A percentile compares a stretch with the other conserved stretches of the same genome.
These are phyloP conservation scores for Phytopythium chamaehyphon DNA, from an alignment of 352 stramenopile species.

Conservation along the genomic window DNA sequence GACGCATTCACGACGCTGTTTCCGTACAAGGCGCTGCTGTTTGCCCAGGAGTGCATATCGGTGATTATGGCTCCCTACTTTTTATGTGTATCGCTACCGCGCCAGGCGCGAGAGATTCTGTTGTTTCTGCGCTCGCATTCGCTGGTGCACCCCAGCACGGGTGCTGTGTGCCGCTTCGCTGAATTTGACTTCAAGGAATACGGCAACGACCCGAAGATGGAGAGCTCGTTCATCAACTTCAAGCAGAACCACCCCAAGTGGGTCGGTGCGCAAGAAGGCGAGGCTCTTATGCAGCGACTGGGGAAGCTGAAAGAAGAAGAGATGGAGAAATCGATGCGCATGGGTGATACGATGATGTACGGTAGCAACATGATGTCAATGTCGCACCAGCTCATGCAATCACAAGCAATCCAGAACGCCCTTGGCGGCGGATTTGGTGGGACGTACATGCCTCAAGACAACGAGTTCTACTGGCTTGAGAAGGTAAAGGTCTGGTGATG, in stretches of 20 bases:
- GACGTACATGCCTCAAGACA: slow-evolving; percentile 61
- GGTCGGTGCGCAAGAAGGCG: slow-evolving; percentile 71
- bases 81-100: slow-evolving; percentile 93
- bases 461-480: slow-evolving; percentile 88
- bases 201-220: slow-evolving; percentile 93
- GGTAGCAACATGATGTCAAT: slow-evolving; percentile 60
- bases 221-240: slow-evolving; percentile 97
- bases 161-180: slow-evolving; percentile 93
- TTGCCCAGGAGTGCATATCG: slow-evolving; percentile 91
- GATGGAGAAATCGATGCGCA: slow-evolving; percentile 83
- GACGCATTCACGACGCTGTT: slow-evolving; percentile 90
- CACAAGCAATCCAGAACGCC: slow-evolving; percentile 76
- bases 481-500: slow-evolving; percentile 45
- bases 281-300: slow-evolving; percentile 64
- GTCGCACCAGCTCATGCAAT: slow-evolving; percentile 87
- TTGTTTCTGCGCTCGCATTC: slow-evolving; percentile 94
- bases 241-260: slow-evolving; percentile 89
- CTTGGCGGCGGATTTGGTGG: slow-evolving; percentile 45
- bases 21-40: slow-evolving; percentile 93
- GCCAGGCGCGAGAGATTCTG: slow-evolving; percentile 87
- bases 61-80: slow-evolving; percentile 96
- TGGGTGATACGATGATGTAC: slow-evolving; percentile 82
- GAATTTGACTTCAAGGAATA: slow-evolving; percentile 98
- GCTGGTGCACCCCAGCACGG: slow-evolving; percentile 88
- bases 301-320: slow-evolving; percentile 76